Evolutionary conservation across 2,329 filamentous ascomycete species (phyloP).

Genomic region (Raffaelea arxii): DNA sequence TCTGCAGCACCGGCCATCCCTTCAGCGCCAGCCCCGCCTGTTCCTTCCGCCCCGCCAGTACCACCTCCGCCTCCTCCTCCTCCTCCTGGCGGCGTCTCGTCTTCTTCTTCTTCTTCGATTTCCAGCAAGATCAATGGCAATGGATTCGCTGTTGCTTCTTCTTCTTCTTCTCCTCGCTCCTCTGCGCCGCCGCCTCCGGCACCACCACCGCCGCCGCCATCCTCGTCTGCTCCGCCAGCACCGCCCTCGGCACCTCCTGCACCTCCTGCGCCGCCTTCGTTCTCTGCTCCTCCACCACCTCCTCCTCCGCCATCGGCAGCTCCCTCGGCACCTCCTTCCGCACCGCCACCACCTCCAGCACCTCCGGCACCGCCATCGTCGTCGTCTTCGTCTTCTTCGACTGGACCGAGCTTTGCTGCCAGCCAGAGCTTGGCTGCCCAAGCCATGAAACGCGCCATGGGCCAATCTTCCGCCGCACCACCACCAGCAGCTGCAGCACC

Average conservation of each 20-base stretch:
- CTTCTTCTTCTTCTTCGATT: constrained; percentile 11
- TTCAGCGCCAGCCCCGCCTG: constrained; percentile 26
- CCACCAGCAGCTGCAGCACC: constrained; percentile 14
- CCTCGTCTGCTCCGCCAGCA: constrained; percentile 19
- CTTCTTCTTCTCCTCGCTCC: too few relatives aligned
- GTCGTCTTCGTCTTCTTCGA: constrained; percentile 24
- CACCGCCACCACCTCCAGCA: constrained; percentile 21
- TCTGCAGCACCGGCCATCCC: constrained; percentile 25
- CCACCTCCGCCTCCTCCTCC: constrained; percentile 31
- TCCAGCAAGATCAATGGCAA: too few relatives aligned
- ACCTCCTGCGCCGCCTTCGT: constrained; percentile 26
- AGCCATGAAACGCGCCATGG: constrained; percentile 27
- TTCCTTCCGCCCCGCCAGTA: constrained; percentile 30
- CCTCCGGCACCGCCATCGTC: constrained; percentile 24
- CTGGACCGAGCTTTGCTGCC: constrained; percentile 22
- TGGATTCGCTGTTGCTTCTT: too few relatives aligned
- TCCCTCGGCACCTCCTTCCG: constrained; percentile 22
- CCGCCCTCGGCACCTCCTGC: constrained; percentile 25
- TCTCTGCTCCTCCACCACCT: too few relatives aligned
- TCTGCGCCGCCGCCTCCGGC: constrained; percentile 27
- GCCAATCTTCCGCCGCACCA: constrained; percentile 15
- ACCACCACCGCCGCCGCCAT: constrained; percentile 33
- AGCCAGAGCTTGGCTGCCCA: constrained; percentile 27
- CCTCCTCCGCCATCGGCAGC: constrained; percentile 19
- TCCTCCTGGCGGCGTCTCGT: constrained; percentile 20